Evolutionary conservation across 78 protist genomes (phyloP).

Genomic region (Monosiga brevicollis): DNA sequence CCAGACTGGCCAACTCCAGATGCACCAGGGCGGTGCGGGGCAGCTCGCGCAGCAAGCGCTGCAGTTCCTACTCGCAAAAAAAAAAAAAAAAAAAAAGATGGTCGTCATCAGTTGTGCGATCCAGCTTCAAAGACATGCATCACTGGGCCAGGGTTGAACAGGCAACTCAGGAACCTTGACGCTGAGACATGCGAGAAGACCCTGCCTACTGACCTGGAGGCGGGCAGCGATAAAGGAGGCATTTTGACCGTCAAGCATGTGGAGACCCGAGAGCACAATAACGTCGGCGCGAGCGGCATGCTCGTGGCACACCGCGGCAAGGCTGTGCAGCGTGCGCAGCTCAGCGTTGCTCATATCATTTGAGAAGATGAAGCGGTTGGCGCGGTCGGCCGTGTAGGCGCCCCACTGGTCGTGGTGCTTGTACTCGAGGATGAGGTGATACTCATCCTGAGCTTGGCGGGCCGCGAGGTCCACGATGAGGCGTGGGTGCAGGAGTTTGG

Average conservation of each 20-base stretch:
- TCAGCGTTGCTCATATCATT: background rate
- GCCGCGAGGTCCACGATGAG: background rate
- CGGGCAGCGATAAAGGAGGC: no score
- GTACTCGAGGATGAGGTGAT: constrained; percentile 1
- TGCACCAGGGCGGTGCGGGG: no score
- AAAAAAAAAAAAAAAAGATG: no score
- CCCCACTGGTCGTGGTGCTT: background rate
- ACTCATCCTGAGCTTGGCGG: background rate
- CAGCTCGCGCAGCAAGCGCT: no score
- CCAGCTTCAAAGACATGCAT: no score
- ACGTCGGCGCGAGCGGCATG: background rate
- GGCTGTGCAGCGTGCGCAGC: background rate
- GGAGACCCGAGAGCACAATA: background rate
- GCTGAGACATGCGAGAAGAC: no score
- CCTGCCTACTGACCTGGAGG: no score
- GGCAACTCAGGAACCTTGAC: no score
- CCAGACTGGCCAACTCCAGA: no score
- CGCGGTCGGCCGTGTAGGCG: background rate
- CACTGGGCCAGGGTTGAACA: no score
- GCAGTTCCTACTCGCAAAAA: no score
- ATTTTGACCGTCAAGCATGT: background rate
- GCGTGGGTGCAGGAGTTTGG: background rate
- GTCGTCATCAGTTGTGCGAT: no score
- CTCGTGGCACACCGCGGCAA: background rate
- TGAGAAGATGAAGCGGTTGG: constrained; percentile 4